A percentile compares a stretch with the other conserved stretches of the same genome.
phyloP scores from a whole-genome alignment of 2,329 filamentous ascomycete genomes.

The Xylaria digitata region DNA sequence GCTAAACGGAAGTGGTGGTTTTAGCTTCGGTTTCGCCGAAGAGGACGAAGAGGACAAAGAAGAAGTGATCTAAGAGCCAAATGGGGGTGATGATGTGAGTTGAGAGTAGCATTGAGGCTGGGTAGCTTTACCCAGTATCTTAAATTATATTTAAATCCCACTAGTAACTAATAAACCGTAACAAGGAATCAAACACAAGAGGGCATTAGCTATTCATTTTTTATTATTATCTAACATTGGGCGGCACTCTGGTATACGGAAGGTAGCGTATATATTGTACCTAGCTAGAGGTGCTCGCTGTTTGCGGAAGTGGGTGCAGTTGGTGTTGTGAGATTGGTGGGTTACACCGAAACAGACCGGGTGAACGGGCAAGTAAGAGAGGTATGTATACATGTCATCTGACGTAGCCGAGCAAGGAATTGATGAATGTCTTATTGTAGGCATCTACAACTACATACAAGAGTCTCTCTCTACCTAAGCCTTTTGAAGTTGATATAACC shows the following conservation, averaged over 20 bases:
- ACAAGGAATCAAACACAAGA: not conserved
- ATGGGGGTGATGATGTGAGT: not conserved
- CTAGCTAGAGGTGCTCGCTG: slow-evolving; percentile 10
- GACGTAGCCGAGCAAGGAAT: not conserved
- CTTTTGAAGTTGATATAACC: too few relatives aligned
- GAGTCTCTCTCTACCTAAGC: too few relatives aligned
- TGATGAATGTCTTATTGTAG: too few relatives aligned
- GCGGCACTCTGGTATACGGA: not conserved
- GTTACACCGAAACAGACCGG: slow-evolving; percentile 14
- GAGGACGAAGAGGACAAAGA: slow-evolving; percentile 60
- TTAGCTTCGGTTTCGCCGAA: slow-evolving; percentile 67
- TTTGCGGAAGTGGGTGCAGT: slow-evolving; percentile 23
- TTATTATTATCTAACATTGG: not conserved
- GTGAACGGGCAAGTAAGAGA: not conserved
- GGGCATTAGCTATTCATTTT: not conserved
- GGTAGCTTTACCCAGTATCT: not conserved
- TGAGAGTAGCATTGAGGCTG: not conserved
- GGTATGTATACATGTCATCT: not conserved
- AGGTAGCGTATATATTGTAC: slow-evolving; percentile 14
- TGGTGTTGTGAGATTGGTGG: slow-evolving; percentile 7
- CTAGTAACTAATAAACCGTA: not conserved
- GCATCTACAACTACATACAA: not conserved
- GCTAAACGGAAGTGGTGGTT: slow-evolving; percentile 52
- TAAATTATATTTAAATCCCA: too few relatives aligned
- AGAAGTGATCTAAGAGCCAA: slow-evolving; percentile 55